These are phyloP conservation scores for Metarhizium brunneum DNA, from an alignment of 2,329 filamentous ascomycete genomes.

Conservation along the genomic window DNA sequence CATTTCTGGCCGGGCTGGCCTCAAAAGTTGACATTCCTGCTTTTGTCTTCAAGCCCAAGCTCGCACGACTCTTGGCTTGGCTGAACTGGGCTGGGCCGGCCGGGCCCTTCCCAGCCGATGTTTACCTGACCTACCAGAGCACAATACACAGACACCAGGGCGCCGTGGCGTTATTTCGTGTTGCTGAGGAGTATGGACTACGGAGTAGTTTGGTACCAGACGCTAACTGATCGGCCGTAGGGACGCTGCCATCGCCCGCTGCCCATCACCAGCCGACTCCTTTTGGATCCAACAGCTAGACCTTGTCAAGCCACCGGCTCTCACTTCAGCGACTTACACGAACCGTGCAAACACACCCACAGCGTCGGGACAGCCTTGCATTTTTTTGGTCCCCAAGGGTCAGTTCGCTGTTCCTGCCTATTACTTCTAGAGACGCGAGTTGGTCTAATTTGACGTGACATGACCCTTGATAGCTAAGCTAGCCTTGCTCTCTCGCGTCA, in stretches of 20 bases:
- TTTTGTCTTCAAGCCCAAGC: not conserved
- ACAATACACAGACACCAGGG: not conserved
- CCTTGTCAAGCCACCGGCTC: not conserved
- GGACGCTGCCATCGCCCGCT: not conserved
- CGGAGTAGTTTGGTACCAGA: not conserved
- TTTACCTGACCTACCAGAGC: not conserved
- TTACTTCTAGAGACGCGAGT: not conserved
- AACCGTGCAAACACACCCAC: not conserved
- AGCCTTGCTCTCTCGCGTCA: not conserved
- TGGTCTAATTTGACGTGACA: not conserved
- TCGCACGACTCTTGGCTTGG: not conserved
- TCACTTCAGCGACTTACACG: not conserved
- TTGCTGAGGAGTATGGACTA: not conserved
- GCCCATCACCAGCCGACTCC: not conserved
- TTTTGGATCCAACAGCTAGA: not conserved
- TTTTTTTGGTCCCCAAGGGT: not conserved
- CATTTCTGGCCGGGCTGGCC: constrained; percentile 2
- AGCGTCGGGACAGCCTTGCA: not conserved
- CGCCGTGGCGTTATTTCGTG: not conserved
- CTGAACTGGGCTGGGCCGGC: not conserved
- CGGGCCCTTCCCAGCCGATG: not conserved
- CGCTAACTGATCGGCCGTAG: not conserved
- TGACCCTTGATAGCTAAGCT: not conserved
- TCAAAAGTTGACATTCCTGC: not conserved
- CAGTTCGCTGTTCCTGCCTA: not conserved